phyloP scores from a whole-genome alignment of 2,329 filamentous ascomycete species.

The Shiraia bambusicola region DNA sequence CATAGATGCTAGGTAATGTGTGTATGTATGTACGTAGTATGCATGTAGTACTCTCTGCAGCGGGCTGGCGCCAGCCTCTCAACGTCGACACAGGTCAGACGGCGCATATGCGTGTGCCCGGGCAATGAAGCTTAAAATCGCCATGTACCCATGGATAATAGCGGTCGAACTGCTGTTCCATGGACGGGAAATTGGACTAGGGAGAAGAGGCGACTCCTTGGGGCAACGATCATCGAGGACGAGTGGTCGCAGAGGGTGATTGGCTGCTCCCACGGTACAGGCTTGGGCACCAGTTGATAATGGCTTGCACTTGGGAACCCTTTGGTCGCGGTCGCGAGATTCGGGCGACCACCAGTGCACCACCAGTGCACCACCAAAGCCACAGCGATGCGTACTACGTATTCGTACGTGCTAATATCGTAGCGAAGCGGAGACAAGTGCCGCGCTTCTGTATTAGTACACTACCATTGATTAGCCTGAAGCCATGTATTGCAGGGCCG shows the following conservation, averaged over 20 bases:
- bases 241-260: constrained; percentile 17
- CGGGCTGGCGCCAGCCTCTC: constrained; percentile 1
- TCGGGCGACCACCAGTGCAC: background rate
- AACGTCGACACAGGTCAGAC: background rate
- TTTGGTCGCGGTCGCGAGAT: constrained; percentile 14
- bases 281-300: constrained; percentile 22
- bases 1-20: background rate
- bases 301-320: constrained; percentile 12
- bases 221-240: constrained; percentile 10
- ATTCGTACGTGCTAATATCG: too few species aligned
- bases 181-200: constrained; percentile 10
- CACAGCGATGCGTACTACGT: too few species aligned
- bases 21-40: too few species aligned
- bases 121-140: too few species aligned
- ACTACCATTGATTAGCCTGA: too few species aligned
- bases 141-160: too few species aligned
- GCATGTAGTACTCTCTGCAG: too few species aligned
- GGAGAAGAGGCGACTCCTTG: constrained; percentile 4
- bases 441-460: too few species aligned
- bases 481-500: too few species aligned
- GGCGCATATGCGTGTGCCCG: constrained; percentile 1
- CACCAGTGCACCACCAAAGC: too few species aligned
- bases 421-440: too few species aligned
- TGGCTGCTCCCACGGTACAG: constrained; percentile 16
- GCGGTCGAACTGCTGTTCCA: constrained; percentile 16